Base-by-base conservation (phyloP, 176 grass and related monocot species). In the Bolboschoenus planiculmis region DNA sequence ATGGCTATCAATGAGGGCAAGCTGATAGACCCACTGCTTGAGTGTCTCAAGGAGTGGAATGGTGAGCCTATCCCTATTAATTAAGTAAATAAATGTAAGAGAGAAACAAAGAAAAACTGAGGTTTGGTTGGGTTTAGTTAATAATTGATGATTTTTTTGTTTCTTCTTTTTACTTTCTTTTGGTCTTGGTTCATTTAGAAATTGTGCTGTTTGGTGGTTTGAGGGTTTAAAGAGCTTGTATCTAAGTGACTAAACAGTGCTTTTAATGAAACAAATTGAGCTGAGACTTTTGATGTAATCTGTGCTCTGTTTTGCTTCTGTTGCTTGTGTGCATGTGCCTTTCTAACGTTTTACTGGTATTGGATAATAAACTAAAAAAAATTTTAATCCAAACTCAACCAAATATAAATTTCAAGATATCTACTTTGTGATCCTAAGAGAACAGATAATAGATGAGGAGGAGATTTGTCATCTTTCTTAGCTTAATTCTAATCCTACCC, bases 21-120 rank as follows among this genome's bases (percentile, higher is more conserved):
- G 88, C 76, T 90, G 81, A 87, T 92, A 66, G 93, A 92, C 84
- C 93, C 93, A 4, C 87, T 96, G 50, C 88, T 96, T 3, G 88
- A 90, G 67, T 96, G 93, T 85, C 89, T 96, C 44, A 88, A 87
- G 82, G 93, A 85, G 75, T 96, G 93, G 93, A 96, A 96, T 76
- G 93, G 93, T 40, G 84, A 66, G 84, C 93, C 93, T 10, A 82
- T 96, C 72, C 93, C 93, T 7, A 89, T 96, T 72, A 88, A 86
- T 84, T 92, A 85, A 86, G 30, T 57, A 57, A 57, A 3, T 4
- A 5, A 42, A 0, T 2, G 21, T 26, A 3, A 82, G 27, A 30
- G 34, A 84, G 37, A 75, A 51, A 51, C 30, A 74, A 48, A 58
- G 30, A 60, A 47, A 72, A 7, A n/a, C 80, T 18, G 23, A 60